Evolutionary conservation across 129 eudicot species (phyloP).

Genomic region (Rutidosis leptorrhynchoides): DNA sequence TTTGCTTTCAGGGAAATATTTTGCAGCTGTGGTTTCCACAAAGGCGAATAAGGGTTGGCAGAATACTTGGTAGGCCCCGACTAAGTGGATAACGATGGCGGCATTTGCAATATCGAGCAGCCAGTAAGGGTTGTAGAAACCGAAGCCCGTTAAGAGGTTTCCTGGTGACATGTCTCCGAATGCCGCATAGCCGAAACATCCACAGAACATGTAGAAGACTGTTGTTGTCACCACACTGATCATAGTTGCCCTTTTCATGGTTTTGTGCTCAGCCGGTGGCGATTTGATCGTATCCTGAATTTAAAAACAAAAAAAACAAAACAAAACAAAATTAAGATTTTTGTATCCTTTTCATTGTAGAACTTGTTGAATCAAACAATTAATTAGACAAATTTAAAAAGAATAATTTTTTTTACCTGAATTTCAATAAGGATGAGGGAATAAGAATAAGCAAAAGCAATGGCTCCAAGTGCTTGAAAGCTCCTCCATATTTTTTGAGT

Average conservation of each 20-base stretch:
- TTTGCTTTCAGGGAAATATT: slow-evolving; percentile 57
- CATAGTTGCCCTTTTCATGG: slow-evolving; percentile 89
- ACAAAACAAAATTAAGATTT: not conserved
- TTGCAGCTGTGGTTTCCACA: slow-evolving; percentile 50
- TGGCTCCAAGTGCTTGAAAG: slow-evolving; percentile 97
- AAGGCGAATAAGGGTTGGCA: slow-evolving; percentile 96
- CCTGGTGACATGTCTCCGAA: slow-evolving; percentile 93
- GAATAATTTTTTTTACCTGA: slow-evolving; percentile 69
- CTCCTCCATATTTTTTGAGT: slow-evolving; percentile 82
- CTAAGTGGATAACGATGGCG: slow-evolving; percentile 84
- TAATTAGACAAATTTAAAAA: not conserved
- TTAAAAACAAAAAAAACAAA: not conserved
- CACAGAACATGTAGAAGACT: slow-evolving; percentile 91
- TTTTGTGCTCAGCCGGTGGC: slow-evolving; percentile 89
- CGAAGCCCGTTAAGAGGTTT: slow-evolving; percentile 95
- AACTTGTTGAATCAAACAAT: not conserved
- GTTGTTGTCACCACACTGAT: slow-evolving; percentile 79
- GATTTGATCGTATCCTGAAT: slow-evolving; percentile 83
- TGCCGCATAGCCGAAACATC: slow-evolving; percentile 95
- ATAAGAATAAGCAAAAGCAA: slow-evolving; percentile 98
- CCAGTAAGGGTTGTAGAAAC: slow-evolving; percentile 98
- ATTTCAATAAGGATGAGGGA: slow-evolving; percentile 96
- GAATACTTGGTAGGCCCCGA: slow-evolving; percentile 96
- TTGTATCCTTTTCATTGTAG: not conserved
- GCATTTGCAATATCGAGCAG: slow-evolving; percentile 92